These are phyloP conservation scores for Cornus controversa DNA, from an alignment of 148 eudicot species.

Conservation along the genomic window DNA sequence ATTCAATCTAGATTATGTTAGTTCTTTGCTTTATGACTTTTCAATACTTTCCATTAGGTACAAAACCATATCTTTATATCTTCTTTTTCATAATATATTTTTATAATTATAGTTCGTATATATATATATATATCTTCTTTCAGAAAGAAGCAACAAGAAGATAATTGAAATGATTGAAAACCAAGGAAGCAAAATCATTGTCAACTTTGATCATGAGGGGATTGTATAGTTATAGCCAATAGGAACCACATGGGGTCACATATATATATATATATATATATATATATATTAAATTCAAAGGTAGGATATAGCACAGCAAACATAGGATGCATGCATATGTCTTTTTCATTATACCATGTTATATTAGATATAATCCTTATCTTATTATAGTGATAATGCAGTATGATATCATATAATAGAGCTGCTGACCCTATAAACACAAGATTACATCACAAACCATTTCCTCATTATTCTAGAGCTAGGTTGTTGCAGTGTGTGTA, in stretches of 20 bases:
- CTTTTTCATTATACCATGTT: not conserved
- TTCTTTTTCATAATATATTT: not conserved
- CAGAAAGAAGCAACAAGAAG: not conserved
- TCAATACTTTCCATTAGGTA: not conserved
- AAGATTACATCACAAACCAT: not conserved
- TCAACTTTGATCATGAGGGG: not conserved
- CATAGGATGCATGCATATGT: not conserved
- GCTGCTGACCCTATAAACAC: not conserved
- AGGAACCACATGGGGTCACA: too few relatives aligned
- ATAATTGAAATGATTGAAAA: not conserved
- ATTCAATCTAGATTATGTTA: not conserved
- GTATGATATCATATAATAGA: too few relatives aligned
- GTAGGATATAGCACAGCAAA: not conserved
- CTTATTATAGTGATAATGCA: not conserved
- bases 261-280: too few relatives aligned
- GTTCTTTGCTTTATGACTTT: not conserved
- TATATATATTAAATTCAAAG: too few relatives aligned
- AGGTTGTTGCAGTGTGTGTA: not conserved
- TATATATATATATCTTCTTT: not conserved
- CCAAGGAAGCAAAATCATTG: not conserved
- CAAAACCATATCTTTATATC: not conserved
- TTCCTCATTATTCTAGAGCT: not conserved
- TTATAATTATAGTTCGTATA: not conserved
- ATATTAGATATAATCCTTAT: not conserved
- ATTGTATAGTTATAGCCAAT: not conserved